Percentiles rank a stretch among this genome's conserved stretches.
Evolutionary conservation across 768 basidiomycete genomes (phyloP).

Genomic region (Amanita polypyramis): DNA sequence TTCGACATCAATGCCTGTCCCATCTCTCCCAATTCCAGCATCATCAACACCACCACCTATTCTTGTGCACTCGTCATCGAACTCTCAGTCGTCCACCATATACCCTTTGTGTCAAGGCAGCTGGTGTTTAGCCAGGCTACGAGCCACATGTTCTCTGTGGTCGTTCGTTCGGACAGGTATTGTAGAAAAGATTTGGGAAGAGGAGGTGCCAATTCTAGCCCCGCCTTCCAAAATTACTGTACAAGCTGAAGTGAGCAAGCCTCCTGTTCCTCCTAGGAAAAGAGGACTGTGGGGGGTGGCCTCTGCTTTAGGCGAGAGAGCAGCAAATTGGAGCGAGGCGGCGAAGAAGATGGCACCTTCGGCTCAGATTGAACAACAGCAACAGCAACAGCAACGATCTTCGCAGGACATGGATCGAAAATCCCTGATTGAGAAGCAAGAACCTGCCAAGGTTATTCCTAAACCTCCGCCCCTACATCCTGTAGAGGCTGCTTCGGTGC

Average conservation of each 20-base stretch:
- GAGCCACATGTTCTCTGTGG: conserved; percentile 87
- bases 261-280: conserved; percentile 46
- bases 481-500: conserved; percentile 13
- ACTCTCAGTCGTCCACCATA: conserved; percentile 31
- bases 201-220: conserved; percentile 41
- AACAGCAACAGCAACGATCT: background rate
- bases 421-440: background rate
- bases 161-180: conserved; percentile 75
- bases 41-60: conserved; percentile 17
- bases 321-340: conserved; percentile 42
- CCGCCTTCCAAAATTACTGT: conserved; percentile 19
- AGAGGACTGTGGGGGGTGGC: conserved; percentile 62
- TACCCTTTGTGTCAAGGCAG: conserved; percentile 77
- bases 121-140: conserved; percentile 80
- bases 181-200: conserved; percentile 85
- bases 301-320: conserved; percentile 48
- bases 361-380: conserved; percentile 10
- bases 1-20: conserved; percentile 17
- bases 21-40: conserved; percentile 23
- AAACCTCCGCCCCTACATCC: conserved; percentile 20
- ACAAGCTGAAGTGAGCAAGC: conserved; percentile 26
- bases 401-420: conserved; percentile 6
- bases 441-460: conserved; percentile 20
- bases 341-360: conserved; percentile 8
- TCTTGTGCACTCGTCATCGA: conserved; percentile 22